Percentiles rank a stretch among this genome's conserved stretches.
Conservation (phyloP, 768 basidiomycete species). For the Auriscalpium microsporum region DNA sequence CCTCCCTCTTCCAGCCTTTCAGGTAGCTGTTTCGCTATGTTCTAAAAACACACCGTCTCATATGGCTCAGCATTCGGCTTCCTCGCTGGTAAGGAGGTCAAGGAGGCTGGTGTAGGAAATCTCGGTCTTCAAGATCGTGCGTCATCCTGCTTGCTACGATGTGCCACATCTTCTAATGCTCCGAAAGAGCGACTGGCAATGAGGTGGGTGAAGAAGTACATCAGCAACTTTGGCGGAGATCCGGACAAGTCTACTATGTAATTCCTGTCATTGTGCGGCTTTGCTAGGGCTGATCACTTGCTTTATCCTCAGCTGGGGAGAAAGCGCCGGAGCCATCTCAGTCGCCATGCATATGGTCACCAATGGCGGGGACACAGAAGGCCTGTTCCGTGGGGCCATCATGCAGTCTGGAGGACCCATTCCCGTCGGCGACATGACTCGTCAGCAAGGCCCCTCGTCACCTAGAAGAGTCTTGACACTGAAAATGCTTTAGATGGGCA, state of each 20-base stretch:
- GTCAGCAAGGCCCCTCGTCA: background rate
- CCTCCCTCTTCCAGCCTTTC: slow-evolving; percentile 3
- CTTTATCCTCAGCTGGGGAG: slow-evolving; percentile 31
- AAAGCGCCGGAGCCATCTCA: slow-evolving; percentile 47
- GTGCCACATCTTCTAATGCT: background rate
- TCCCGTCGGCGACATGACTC: slow-evolving; percentile 22
- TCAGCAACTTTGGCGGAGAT: slow-evolving; percentile 57
- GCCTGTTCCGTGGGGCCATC: slow-evolving; percentile 35
- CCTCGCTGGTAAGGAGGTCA: slow-evolving; percentile 42
- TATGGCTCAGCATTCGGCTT: slow-evolving; percentile 38
- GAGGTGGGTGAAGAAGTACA: slow-evolving; percentile 61
- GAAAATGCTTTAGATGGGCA: slow-evolving; percentile 18
- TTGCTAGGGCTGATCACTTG: background rate
- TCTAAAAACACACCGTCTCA: too few relatives aligned
- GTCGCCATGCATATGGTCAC: slow-evolving; percentile 34
- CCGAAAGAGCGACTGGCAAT: slow-evolving; percentile 44
- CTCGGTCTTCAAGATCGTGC: slow-evolving; percentile 60
- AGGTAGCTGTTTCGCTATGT: background rate
- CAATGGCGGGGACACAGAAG: slow-evolving; percentile 29
- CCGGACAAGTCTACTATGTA: slow-evolving; percentile 51
- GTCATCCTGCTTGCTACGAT: slow-evolving; percentile 11
- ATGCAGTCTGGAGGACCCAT: slow-evolving; percentile 37
- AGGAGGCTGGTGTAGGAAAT: slow-evolving; percentile 46
- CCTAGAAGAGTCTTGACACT: too few relatives aligned
- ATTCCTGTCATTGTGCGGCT: slow-evolving; percentile 10